Base-by-base conservation (phyloP, 768 basidiomycete species). In the Mycena floridula region DNA sequence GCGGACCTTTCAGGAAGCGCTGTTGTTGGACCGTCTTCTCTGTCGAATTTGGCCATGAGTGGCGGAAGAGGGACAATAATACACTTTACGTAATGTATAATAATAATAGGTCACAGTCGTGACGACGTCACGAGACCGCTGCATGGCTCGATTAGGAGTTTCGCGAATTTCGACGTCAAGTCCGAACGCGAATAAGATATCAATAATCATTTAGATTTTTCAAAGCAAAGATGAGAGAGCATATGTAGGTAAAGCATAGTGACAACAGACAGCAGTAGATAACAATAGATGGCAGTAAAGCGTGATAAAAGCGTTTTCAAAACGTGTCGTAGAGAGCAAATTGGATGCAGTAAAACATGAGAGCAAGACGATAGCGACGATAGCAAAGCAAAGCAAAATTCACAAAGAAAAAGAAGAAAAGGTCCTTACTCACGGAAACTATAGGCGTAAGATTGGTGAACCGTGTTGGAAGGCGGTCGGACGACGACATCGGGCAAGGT, bases 401-500 rank as follows among this genome's bases (percentile, higher is more conserved):
- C 44, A 25, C 23, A 40, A 51, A 44, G 30, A 42, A 47, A 42
- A 28, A 28, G 32, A 45, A 18, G 2, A 3, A 24, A 47, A 50
- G 50, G 45, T 48, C 54, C 57, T 59, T 57, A 66, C 55, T 62
- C 60, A 59, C 65, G 61, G 62, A 74, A 76, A 47, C 53, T 65
- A 50, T 75, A 74, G 37, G 61, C 63, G 43, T 68, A 71, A 16
- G 58, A 69, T 44, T 61, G 63, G 48, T 71, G 69, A 39, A 77
- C 69, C 49, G 60, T 64, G 37, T 60, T 66, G 9, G 79, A 83
- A 12, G 81, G 81, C 8, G 81, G 79, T 16, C 81, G 69, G 43
- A 84, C 69, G 44, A 81, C 69, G 23, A 84, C 78, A 30, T 74
- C 69, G 25, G 82, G 81, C 24, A 84, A 61, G 41, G 70, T 65